Evolutionary conservation across 768 basidiomycete genomes (phyloP), one percentile per base, ranked within the genome.

Genomic region (Gyrodon lividus): DNA sequence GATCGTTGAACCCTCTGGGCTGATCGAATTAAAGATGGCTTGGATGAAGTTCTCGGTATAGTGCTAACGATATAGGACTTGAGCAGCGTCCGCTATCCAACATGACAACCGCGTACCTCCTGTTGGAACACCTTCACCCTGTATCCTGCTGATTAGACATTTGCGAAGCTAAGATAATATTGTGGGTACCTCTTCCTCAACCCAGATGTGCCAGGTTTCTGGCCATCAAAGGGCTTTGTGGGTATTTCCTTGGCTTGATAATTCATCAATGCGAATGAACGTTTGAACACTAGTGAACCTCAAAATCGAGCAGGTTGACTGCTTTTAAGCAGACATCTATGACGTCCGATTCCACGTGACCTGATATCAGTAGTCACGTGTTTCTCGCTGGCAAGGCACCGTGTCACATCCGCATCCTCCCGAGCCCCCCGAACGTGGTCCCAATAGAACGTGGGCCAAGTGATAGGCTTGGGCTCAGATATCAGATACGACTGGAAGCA

Each of bases 11-110:
- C 82, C 92, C 54, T 87, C 72, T 44, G 83, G 81, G 6, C 87
- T 81, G 72, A 98, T 91, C 48, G 95, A 90, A 71, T 90, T 83
- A 64, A 95, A 81, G 76, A 93, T 99, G 59, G 96, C 73, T 71
- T 98, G 96, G 51, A 98, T 70, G 62, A 99, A 99, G 78, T 98
- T 99, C 74, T 98, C 97, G 40, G 97, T 99, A 75, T 98, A 99
- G 77, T 98, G 86, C 92, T 94, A 48, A 48, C 48, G 50, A 30
- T 55, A 28, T 35, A n/a, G 48, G 44, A 38, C 53, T 62, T 64
- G 54, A 66, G 65, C 50, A 41, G 16, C 48, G 28, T 54, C 17
- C 16, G 34, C 54, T 17, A 23, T 41, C 35, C 26, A 47, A 31
- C 37, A 48, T 43, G 57, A 57, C 63, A 28, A 64, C 56, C 57